These are phyloP conservation scores for Mycena vitilis DNA, from an alignment of 768 basidiomycete genomes.

Conservation along the genomic window DNA sequence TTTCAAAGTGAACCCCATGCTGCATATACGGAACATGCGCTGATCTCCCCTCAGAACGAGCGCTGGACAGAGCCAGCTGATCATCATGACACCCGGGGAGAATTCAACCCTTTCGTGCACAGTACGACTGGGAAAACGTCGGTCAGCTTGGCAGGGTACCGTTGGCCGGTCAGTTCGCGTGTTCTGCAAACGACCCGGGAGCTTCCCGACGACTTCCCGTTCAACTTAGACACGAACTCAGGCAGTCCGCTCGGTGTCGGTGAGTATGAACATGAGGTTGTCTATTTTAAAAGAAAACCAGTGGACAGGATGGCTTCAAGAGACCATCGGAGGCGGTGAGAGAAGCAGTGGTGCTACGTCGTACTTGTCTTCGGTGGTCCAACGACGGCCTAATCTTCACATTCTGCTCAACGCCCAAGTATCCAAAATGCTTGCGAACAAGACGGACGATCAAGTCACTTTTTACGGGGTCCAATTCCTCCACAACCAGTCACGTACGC, in stretches of 20 bases:
- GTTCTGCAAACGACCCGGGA: slow-evolving; percentile 47
- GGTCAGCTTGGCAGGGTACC: slow-evolving; percentile 44
- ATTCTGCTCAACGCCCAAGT: slow-evolving; percentile 42
- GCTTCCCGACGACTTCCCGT: slow-evolving; percentile 42
- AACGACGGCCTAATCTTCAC: slow-evolving; percentile 43
- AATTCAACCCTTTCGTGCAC: slow-evolving; percentile 52
- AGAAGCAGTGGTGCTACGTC: slow-evolving; percentile 46
- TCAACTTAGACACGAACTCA: slow-evolving; percentile 43
- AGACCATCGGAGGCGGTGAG: slow-evolving; percentile 38
- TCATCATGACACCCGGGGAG: slow-evolving; percentile 49
- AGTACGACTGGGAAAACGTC: slow-evolving; percentile 45
- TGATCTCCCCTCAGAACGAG: slow-evolving; percentile 46
- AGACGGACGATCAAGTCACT: not conserved
- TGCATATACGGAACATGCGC: not conserved
- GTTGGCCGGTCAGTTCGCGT: slow-evolving; percentile 39
- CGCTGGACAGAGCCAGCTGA: slow-evolving; percentile 49
- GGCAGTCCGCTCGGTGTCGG: slow-evolving; percentile 45
- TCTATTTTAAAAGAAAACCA: too few relatives aligned
- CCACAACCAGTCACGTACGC: slow-evolving; percentile 31
- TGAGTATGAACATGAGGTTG: slow-evolving; percentile 8
- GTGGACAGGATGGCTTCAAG: slow-evolving; percentile 40
- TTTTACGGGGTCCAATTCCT: slow-evolving; percentile 16
- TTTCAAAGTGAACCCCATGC: slow-evolving; percentile 38
- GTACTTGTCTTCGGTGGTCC: slow-evolving; percentile 40
- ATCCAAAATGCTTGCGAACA: slow-evolving; percentile 27